Evolutionary conservation across 2,329 filamentous ascomycete genomes (phyloP).

Genomic region (Colletotrichum tropicicola): DNA sequence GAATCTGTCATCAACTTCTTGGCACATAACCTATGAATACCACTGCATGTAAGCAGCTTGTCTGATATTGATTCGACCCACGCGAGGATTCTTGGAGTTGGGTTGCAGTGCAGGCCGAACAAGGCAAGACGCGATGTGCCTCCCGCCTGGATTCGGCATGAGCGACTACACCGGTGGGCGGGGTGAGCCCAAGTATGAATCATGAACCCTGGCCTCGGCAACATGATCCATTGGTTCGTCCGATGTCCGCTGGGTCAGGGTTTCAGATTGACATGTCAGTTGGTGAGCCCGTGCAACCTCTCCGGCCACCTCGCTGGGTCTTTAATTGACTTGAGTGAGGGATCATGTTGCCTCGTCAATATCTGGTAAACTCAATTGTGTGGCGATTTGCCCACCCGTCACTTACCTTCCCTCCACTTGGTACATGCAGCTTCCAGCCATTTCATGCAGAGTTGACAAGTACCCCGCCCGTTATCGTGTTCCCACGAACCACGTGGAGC

Average conservation of each 20-base stretch:
- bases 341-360: constrained; percentile 5
- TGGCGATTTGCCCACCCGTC: neutral
- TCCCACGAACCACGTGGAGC: constrained; percentile 10
- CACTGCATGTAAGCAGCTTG: neutral
- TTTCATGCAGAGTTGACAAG: neutral
- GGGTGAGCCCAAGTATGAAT: constrained; percentile 12
- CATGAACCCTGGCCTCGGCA: constrained; percentile 22
- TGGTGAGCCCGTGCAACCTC: constrained; percentile 6
- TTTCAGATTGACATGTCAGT: constrained; percentile 18
- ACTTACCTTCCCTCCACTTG: neutral
- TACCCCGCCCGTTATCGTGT: neutral
- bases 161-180: neutral
- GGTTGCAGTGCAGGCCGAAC: constrained; percentile 2
- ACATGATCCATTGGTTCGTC: constrained; percentile 21
- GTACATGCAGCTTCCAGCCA: neutral
- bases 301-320: neutral
- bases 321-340: neutral
- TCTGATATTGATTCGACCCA: constrained; percentile 26
- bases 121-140: constrained; percentile 5
- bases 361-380: constrained; percentile 8
- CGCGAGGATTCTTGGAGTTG: neutral
- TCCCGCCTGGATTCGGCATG: neutral
- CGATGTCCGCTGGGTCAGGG: constrained; percentile 6
- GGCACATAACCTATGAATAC: neutral
- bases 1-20: constrained; percentile 1